Evolutionary conservation across 371 early-diverging fungal species (phyloP).

Genomic region (Mortierella sp.): DNA sequence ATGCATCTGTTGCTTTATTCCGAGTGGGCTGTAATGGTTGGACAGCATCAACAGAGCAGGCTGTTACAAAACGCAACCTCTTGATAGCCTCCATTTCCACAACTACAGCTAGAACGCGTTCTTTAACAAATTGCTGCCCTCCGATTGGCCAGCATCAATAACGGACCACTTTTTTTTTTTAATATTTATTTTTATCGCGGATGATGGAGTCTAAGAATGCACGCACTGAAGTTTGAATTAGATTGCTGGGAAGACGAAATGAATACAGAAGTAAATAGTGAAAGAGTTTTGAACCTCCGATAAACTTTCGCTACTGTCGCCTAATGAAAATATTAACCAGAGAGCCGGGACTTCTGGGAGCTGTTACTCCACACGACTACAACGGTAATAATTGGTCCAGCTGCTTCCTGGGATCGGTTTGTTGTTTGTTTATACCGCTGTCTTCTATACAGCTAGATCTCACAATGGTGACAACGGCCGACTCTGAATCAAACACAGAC

Average conservation of each 20-base stretch:
- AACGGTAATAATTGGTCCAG: too few species aligned
- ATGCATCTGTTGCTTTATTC: too few species aligned
- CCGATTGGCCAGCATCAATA: conserved; percentile 1
- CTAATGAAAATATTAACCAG: too few species aligned
- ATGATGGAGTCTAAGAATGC: background rate
- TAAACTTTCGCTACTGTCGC: too few species aligned
- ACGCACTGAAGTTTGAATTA: background rate
- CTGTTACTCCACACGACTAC: too few species aligned
- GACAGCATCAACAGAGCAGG: too few species aligned
- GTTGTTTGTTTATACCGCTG: background rate
- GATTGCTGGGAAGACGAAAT: background rate
- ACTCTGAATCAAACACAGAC: background rate
- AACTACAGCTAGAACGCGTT: too few species aligned
- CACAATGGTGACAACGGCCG: background rate
- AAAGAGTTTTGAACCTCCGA: background rate
- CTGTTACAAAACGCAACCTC: too few species aligned
- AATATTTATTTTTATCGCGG: conserved; percentile 1
- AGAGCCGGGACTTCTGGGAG: too few species aligned
- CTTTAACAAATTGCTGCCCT: background rate
- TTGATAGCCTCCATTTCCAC: too few species aligned
- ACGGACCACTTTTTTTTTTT: conserved; percentile 1
- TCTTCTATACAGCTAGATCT: background rate
- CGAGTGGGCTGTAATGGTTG: too few species aligned
- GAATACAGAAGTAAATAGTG: background rate
- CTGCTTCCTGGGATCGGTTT: too few species aligned